Base-by-base conservation (phyloP, 768 basidiomycete species). In the Amanita brunnescens region DNA sequence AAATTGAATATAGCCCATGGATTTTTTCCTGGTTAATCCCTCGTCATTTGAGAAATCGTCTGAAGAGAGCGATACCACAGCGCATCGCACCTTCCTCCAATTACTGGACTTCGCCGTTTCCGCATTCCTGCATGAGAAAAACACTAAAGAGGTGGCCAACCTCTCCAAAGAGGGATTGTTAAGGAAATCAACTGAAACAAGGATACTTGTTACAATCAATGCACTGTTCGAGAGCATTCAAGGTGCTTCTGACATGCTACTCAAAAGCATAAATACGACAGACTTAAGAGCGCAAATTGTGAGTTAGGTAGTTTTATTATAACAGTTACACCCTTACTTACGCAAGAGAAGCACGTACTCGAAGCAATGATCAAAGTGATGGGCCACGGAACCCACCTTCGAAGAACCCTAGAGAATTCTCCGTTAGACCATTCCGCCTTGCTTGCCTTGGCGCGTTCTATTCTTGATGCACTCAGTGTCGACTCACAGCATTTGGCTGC, bases 361-460 rank as follows among this genome's bases (percentile, higher is more conserved):
- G n/a, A 34, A 18, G 41, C 13, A 4, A 26, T 51, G 21, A 43
- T 14, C 13, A 51, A 47, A 26, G 20, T 79, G 24, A 62, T 81
- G 21, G 47, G 54, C 21, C 70, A 69, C 40, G 62, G 66, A 7
- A 57, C 61, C n/a, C 63, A 74, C 54, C 69, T 90, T 40, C 72
- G 72, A 53, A 64, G 65, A 35, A 68, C 73, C 29, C 61, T 72
- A 13, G 57, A 58, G 23, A 58, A 65, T 14, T 44, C 65, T 3
- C 58, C 68, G 2, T 72, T 86, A 53, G 81, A 91, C 64, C 85
- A 85, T 59, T 89, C 87, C 1, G 71, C 76, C 2, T 67, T 83
- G 12, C 79, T 80, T 52, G 78, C 83, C 7, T 63, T 87, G 26
- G 73, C 77, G 2, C 68, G 64, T 4, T 77, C 79, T 76, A 70